Base-by-base conservation (phyloP, 139 green algal species). In the Coelastrella sp. region DNA sequence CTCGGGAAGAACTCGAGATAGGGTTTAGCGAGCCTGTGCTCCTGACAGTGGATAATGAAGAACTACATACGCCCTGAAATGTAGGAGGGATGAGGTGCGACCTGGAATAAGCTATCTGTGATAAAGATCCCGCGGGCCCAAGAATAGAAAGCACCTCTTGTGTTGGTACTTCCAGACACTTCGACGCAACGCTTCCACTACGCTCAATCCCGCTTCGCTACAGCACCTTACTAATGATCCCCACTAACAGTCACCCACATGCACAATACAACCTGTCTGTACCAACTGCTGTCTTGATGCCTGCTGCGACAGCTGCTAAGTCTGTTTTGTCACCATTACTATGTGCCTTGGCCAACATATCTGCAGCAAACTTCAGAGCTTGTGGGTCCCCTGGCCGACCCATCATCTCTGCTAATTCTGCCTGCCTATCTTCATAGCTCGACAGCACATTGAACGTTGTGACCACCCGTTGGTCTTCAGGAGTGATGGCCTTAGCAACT, bases 371-470 rank as follows among this genome's bases (percentile, higher is more conserved):
- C 74, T 59, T 8, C 32, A 80, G 74, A 14, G 32, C 23, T 22
- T 60, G 74, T 6, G 8, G 22, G 47, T 80, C 75, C 20, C 20
- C 60, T 14, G 20, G 5, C 78, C 93, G 84, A 56, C 96, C 96
- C 77, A 97, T 85, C 96, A 98, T 98, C 5, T 93, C 96, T 10
- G 93, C 90, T 56, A 98, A 90, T 88, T 98, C 96, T 17, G 87
- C 88, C 0, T 79, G 59, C 4, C 96, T 92, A 73, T 95, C 86
- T 32, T 88, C 61, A 7, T 90, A 23, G 3, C 13, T 59, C 0
- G 13, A 2, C 64, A 98, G 93, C 5, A 8, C 2, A 54, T 81
- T 20, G 73, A 98, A 95, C 0, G 11, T 58, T 1, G 96, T 97
- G 3, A 92, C 76, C 17, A 95, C 73, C 0, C 96, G 92, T 2